Base-by-base conservation (phyloP, 1,284 basidiomycete species). In the Cutaneotrichosporon sp. region DNA sequence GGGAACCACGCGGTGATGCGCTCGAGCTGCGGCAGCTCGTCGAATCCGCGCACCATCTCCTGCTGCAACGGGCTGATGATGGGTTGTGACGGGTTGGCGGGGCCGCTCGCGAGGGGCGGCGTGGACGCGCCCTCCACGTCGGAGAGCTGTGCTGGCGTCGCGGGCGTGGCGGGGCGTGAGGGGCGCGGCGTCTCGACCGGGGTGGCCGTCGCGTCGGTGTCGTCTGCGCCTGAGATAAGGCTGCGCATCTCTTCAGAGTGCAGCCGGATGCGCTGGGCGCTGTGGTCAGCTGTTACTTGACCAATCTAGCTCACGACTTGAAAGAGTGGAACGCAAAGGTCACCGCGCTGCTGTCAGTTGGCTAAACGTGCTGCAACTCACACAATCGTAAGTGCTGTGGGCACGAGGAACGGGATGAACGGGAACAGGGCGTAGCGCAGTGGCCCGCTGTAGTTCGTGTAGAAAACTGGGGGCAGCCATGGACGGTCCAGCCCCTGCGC, bases 1-100 rank as follows among this genome's bases (percentile, higher is more conserved):
- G 75, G 76, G 59, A 74, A 78, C 75, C 75, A 78, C 11, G 70
- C 67, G 14, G 75, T 61, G 20, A 78, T 60, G 45, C 73, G 65
- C 61, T 77, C 66, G 16, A 73, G 64, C 43, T 73, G 67, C 16
- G 72, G 73, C 22, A 76, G 62, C 0, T 58, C 29, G 29, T 70
- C 65, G 22, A 78, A 54, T 49, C 71, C 64, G 14, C 51, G 27
- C 5, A 73, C 60, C 69, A 78, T 78, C 20, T 29, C n/a, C 31
- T 66, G 69, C 55, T 78, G 76, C 10, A 54, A 53, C 1, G 64
- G 46, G 0, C 70, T 72, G n/a, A 78, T 62, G 14, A 72, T 46
- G 0, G 74, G 65, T 34, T 71, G 67, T 1, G 59, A 33, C 7
- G 47, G 42, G 9, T 22, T 10, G 18, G 22, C 20, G 24, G 56